phyloP scores from a whole-genome alignment of 2,329 filamentous ascomycete species.

The Leptographium wingfieldii region DNA sequence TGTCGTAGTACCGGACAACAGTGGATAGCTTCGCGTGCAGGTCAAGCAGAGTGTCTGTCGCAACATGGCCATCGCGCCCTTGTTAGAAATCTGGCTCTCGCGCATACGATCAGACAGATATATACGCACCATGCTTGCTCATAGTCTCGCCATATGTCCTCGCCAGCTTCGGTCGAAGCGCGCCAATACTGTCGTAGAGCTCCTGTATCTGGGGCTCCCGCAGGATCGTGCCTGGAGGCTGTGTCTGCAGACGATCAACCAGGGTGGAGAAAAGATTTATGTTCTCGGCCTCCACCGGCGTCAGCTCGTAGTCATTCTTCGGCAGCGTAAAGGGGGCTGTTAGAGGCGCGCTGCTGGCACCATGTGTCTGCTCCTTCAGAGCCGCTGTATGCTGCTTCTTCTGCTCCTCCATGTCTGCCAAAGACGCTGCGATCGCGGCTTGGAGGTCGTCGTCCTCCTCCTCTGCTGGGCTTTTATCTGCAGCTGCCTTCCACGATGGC shows the following conservation, averaged over 20 bases:
- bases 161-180: conserved; percentile 81
- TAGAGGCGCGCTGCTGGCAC: conserved; percentile 31
- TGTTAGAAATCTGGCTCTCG: background rate
- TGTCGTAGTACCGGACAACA: conserved; percentile 92
- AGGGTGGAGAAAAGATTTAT: conserved; percentile 93
- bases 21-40: conserved; percentile 91
- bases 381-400: conserved; percentile 80
- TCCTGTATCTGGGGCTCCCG: conserved; percentile 96
- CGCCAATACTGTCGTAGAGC: conserved; percentile 93
- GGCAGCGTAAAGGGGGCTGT: conserved; percentile 48
- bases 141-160: conserved; percentile 96
- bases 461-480: background rate
- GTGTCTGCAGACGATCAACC: conserved; percentile 87
- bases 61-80: background rate
- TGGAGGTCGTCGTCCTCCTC: conserved; percentile 79
- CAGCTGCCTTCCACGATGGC: conserved; percentile 7
- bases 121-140: conserved; percentile 77
- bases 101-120: background rate
- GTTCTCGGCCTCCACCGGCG: conserved; percentile 87
- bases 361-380: conserved; percentile 65
- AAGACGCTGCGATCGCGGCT: conserved; percentile 85
- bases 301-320: conserved; percentile 91
- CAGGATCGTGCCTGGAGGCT: conserved; percentile 90
- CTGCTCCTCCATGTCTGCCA: conserved; percentile 96
- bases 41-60: conserved; percentile 74